Conservation (phyloP, 2,329 filamentous ascomycete genomes). For the Diaporthe sp. region DNA sequence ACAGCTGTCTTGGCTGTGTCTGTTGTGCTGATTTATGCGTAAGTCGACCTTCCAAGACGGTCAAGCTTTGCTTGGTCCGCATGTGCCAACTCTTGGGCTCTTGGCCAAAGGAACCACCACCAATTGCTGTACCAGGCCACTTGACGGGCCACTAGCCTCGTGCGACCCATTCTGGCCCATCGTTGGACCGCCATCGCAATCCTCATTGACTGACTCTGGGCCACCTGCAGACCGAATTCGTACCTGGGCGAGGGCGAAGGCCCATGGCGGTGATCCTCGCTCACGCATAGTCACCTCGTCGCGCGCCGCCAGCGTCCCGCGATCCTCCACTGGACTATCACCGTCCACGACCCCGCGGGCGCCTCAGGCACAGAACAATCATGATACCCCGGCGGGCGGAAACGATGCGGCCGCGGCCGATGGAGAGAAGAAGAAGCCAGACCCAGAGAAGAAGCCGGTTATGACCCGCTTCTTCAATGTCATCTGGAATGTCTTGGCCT, state of each 20-base stretch:
- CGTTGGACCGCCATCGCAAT: not conserved
- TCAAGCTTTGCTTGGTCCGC: constrained; percentile 25
- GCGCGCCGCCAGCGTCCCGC: constrained; percentile 20
- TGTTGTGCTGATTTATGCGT: constrained; percentile 34
- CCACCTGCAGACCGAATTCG: constrained; percentile 41
- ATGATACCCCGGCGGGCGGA: not conserved
- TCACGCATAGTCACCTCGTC: constrained; percentile 36
- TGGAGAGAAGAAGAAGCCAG: constrained; percentile 28
- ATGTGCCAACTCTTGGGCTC: constrained; percentile 25
- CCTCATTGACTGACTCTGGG: not conserved
- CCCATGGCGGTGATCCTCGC: constrained; percentile 38
- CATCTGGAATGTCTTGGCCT: constrained; percentile 64
- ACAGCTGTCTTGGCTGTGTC: constrained; percentile 18
- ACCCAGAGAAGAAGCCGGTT: constrained; percentile 37
- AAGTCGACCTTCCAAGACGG: constrained; percentile 27
- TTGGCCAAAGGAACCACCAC: not conserved
- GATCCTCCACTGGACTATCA: constrained; percentile 25
- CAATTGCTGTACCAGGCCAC: not conserved
- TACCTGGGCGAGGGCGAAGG: constrained; percentile 44
- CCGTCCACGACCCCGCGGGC: not conserved
- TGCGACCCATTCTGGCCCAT: not conserved
- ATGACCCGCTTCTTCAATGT: constrained; percentile 53
- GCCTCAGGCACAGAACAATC: not conserved
- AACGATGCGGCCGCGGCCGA: not conserved
- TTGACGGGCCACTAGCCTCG: not conserved